Conservation (phyloP, 352 stramenopile genomes). For the Phytophthora megakarya region DNA sequence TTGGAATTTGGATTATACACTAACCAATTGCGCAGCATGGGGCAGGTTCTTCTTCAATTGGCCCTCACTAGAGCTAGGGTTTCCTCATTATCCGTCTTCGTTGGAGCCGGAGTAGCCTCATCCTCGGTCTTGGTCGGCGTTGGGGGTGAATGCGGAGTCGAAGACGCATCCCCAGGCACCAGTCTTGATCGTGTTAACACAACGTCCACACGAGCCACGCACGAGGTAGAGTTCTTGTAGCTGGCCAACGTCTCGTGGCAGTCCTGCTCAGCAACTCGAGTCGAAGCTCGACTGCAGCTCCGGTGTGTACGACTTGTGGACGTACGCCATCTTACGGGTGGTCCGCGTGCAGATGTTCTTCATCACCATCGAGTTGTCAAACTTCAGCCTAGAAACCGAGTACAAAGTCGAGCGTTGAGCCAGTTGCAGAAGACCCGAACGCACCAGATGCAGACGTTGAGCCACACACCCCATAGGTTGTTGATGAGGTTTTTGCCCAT, state of each 20-base stretch:
- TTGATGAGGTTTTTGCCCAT: constrained; percentile 59
- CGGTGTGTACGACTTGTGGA: constrained; percentile 45
- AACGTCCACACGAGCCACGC: constrained; percentile 56
- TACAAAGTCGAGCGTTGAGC: constrained; percentile 49
- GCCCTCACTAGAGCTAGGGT: no score
- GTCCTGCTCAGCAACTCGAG: constrained; percentile 50
- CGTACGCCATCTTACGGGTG: constrained; percentile 38
- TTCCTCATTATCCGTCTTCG: background rate
- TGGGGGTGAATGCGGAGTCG: constrained; percentile 29
- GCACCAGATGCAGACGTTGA: constrained; percentile 56
- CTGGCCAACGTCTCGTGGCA: constrained; percentile 64
- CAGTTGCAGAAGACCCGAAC: constrained; percentile 49
- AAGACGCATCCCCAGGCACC: constrained; percentile 75
- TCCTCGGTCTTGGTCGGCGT: constrained; percentile 33
- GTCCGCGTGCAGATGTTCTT: constrained; percentile 42
- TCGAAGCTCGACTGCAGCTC: constrained; percentile 39
- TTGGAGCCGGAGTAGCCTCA: constrained; percentile 24
- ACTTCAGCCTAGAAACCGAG: constrained; percentile 49
- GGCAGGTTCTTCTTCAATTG: no score
- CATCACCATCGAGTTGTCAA: constrained; percentile 52
- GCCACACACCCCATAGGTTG: constrained; percentile 49
- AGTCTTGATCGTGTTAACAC: constrained; percentile 68
- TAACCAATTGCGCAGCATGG: constrained; percentile 33
- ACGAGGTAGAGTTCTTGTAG: constrained; percentile 53
- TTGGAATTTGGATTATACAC: constrained; percentile 33